Percentiles rank a stretch among this genome's conserved stretches.
Conservation (phyloP, 2,329 filamentous ascomycete genomes). For the Penicillium oxalicum region DNA sequence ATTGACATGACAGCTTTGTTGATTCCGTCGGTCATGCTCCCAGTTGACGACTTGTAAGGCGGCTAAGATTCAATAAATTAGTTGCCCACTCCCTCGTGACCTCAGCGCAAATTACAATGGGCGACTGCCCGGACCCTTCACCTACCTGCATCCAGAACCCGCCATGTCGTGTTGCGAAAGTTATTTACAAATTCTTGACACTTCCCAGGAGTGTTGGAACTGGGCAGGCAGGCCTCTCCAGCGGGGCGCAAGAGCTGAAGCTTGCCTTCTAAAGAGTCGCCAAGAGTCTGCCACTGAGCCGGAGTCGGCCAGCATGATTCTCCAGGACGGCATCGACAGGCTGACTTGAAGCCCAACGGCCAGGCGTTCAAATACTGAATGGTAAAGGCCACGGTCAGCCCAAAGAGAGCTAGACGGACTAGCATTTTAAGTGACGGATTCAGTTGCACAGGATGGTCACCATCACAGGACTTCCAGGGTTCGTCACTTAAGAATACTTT, state of each 20-base stretch:
- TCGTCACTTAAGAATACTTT: no score
- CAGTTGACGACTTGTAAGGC: slow-evolving; percentile 8
- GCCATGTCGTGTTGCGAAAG: background rate
- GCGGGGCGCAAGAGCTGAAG: background rate
- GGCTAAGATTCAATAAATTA: background rate
- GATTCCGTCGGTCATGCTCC: slow-evolving; percentile 7
- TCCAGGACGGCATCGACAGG: slow-evolving; percentile 2
- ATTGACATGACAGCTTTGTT: slow-evolving; percentile 6
- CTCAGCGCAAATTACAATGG: background rate
- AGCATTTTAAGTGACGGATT: no score
- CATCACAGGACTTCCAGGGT: no score
- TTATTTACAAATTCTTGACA: background rate
- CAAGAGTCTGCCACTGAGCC: background rate
- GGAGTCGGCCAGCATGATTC: slow-evolving; percentile 5
- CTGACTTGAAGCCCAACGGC: no score
- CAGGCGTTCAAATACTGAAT: no score
- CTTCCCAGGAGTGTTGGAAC: background rate
- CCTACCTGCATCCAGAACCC: background rate
- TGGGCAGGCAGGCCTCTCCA: background rate
- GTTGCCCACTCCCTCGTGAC: no score
- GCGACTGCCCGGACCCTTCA: background rate
- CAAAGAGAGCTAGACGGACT: no score
- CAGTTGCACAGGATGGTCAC: no score
- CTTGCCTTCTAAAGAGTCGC: background rate
- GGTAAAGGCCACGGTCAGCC: no score